Evolutionary conservation across 352 stramenopile genomes (phyloP).

Genomic region (Phytophthora sp.): DNA sequence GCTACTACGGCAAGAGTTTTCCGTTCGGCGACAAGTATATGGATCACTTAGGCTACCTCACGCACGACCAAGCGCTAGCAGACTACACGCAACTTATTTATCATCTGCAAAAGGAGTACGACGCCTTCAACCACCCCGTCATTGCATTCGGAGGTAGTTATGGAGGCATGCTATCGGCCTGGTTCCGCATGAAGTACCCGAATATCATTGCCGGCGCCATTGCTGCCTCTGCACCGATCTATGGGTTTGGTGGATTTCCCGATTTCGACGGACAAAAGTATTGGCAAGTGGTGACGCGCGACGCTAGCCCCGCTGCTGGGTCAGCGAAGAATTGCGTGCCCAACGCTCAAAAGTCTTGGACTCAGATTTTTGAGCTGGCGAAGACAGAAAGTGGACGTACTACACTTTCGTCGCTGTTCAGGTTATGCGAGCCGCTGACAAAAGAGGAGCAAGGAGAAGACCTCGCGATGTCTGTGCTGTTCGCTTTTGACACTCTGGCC

Average conservation of each 20-base stretch:
- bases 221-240: constrained; percentile 93
- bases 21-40: constrained; percentile 78
- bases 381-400: constrained; percentile 60
- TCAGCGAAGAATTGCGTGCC: constrained; percentile 77
- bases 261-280: constrained; percentile 77
- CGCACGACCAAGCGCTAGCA: constrained; percentile 92
- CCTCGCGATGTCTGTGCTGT: constrained; percentile 77
- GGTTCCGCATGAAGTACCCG: constrained; percentile 97
- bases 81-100: constrained; percentile 93
- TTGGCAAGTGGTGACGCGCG: constrained; percentile 82
- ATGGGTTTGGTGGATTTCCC: constrained; percentile 82
- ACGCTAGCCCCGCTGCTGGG: constrained; percentile 73
- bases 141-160: constrained; percentile 97
- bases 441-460: constrained; percentile 50
- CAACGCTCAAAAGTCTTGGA: constrained; percentile 85
- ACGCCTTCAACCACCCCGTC: constrained; percentile 79
- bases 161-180: constrained; percentile 95
- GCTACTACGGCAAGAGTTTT: constrained; percentile 94
- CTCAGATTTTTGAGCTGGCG: constrained; percentile 73
- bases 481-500: constrained; percentile 93
- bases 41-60: constrained; percentile 84
- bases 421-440: constrained; percentile 66
- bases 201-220: constrained; percentile 92
- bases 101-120: constrained; percentile 78
- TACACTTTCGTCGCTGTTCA: constrained; percentile 68